Evolutionary conservation across 257 asterid genomes (phyloP).

Genomic region (Sherardia arvensis): DNA sequence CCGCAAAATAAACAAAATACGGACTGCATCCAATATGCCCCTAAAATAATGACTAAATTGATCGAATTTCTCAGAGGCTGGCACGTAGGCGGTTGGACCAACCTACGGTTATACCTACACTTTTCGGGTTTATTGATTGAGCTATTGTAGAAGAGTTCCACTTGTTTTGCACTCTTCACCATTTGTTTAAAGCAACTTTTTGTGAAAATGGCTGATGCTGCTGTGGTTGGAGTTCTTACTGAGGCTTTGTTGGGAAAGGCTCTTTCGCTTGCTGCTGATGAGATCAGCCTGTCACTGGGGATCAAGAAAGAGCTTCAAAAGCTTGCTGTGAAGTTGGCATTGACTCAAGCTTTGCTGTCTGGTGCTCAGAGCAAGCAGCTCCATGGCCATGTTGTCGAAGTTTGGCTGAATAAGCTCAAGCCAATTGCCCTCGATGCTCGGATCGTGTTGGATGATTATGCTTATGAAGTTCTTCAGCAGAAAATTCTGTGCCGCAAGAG

Average conservation of each 20-base stretch:
- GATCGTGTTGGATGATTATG: constrained; percentile 12
- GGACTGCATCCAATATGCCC: too few species aligned
- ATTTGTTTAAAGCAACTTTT: neutral
- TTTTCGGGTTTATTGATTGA: too few species aligned
- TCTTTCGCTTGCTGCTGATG: constrained; percentile 3
- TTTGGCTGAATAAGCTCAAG: constrained; percentile 23
- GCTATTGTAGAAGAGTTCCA: too few species aligned
- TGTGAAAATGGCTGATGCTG: neutral
- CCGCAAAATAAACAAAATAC: too few species aligned
- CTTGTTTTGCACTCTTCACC: too few species aligned
- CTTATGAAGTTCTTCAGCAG: constrained; percentile 1
- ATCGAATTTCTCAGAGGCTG: too few species aligned
- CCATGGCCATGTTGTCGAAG: neutral
- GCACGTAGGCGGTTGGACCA: too few species aligned
- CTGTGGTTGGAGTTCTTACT: neutral
- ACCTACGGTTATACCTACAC: too few species aligned
- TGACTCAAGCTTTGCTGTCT: neutral
- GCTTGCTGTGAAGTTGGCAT: neutral
- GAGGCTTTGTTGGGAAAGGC: neutral
- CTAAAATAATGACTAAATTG: too few species aligned
- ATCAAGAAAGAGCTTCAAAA: neutral
- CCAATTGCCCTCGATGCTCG: constrained; percentile 14
- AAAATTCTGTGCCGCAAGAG: neutral
- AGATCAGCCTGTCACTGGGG: neutral
- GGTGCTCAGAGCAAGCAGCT: constrained; percentile 14